A percentile compares a stretch with the other conserved stretches of the same genome.
Conservation (phyloP, 805 yeast species). For the Teunomyces lycoperdinae region DNA sequence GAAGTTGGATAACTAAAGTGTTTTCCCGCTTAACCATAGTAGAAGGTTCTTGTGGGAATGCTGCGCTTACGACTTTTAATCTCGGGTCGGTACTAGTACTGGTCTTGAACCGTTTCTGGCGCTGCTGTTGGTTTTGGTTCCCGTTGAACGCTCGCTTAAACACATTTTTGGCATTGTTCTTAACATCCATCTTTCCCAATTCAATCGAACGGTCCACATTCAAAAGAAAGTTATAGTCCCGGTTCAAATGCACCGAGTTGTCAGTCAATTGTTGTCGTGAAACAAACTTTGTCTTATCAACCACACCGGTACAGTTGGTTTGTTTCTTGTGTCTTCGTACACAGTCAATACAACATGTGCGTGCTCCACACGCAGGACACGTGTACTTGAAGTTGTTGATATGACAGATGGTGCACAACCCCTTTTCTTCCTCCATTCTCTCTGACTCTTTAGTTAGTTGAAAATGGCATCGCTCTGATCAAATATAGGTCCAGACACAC, state of each 20-base stretch:
- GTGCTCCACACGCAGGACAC: slow-evolving; percentile 73
- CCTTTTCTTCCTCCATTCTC: slow-evolving; percentile 7
- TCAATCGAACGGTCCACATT: slow-evolving; percentile 56
- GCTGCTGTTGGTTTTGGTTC: slow-evolving; percentile 14
- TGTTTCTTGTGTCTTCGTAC: slow-evolving; percentile 66
- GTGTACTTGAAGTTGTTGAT: slow-evolving; percentile 54
- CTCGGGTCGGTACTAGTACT: slow-evolving; percentile 16
- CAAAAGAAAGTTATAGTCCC: slow-evolving; percentile 79
- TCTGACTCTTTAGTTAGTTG: no score
- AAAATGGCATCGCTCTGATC: background rate
- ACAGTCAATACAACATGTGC: slow-evolving; percentile 71
- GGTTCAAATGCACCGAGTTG: slow-evolving; percentile 52
- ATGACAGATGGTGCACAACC: slow-evolving; percentile 34
- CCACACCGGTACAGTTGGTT: slow-evolving; percentile 61
- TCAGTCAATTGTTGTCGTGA: slow-evolving; percentile 42
- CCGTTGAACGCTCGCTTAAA: slow-evolving; percentile 25
- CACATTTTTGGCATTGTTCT: slow-evolving; percentile 40
- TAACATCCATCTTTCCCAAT: slow-evolving; percentile 55
- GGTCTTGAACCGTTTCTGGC: slow-evolving; percentile 18
- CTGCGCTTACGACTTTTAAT: slow-evolving; percentile 16
- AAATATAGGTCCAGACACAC: background rate
- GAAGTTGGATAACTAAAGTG: slow-evolving; percentile 59
- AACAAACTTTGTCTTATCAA: slow-evolving; percentile 60
- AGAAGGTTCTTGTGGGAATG: slow-evolving; percentile 25
- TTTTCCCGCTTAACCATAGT: slow-evolving; percentile 52